A percentile compares a stretch with the other conserved stretches of the same genome.
Conservation (phyloP, 495 filamentous ascomycete genomes). For the Aspergillus kassunensis region DNA sequence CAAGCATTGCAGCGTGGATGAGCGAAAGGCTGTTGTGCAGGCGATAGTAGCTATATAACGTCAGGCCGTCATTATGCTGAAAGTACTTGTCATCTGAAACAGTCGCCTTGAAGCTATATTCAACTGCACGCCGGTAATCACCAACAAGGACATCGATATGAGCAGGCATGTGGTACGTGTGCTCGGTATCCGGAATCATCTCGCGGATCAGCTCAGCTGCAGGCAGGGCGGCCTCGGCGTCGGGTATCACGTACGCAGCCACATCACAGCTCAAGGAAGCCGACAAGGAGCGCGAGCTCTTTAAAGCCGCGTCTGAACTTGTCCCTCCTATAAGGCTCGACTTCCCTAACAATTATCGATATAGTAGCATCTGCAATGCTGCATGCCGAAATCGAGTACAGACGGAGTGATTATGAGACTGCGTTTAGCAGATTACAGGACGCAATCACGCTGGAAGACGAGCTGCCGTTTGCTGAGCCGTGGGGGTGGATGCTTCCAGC, state of each 20-base stretch:
- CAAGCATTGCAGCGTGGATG: slow-evolving; percentile 69
- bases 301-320: slow-evolving; percentile 37
- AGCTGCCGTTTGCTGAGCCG: slow-evolving; percentile 59
- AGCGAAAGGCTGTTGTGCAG: slow-evolving; percentile 63
- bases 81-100: slow-evolving; percentile 41
- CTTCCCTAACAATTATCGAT: slow-evolving; percentile 62
- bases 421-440: slow-evolving; percentile 52
- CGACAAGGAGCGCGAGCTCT: slow-evolving; percentile 37
- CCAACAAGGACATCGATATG: slow-evolving; percentile 66
- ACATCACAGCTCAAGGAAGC: slow-evolving; percentile 45
- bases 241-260: slow-evolving; percentile 58
- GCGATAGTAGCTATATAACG: slow-evolving; percentile 67
- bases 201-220: slow-evolving; percentile 56
- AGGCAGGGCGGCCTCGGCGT: slow-evolving; percentile 53
- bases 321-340: slow-evolving; percentile 53
- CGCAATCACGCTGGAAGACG: slow-evolving; percentile 50
- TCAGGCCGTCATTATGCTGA: slow-evolving; percentile 40
- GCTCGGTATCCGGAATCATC: slow-evolving; percentile 61
- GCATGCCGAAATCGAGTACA: slow-evolving; percentile 65
- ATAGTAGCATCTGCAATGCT: slow-evolving; percentile 62
- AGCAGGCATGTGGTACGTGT: slow-evolving; percentile 67
- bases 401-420: slow-evolving; percentile 46
- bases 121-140: slow-evolving; percentile 58
- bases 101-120: neutral
- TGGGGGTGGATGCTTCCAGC: slow-evolving; percentile 67